These are phyloP conservation scores for Pterocarpus santalinus DNA, from an alignment of 306 rosid species.

Conservation along the genomic window DNA sequence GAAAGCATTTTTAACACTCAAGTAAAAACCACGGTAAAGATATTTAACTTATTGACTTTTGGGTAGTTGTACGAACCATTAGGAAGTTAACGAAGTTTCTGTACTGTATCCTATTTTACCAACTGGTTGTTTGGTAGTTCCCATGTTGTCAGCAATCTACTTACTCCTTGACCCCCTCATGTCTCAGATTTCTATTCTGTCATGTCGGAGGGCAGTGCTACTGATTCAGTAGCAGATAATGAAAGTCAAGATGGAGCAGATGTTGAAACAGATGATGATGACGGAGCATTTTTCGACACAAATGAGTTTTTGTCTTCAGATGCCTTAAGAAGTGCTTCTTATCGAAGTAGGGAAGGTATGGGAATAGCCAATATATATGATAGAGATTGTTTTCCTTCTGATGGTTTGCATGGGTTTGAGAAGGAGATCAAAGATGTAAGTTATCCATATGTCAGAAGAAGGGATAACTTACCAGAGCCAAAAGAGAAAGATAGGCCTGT, in stretches of 20 bases:
- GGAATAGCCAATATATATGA: slow-evolving; percentile 70
- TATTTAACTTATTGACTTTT: not conserved
- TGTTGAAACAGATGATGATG: slow-evolving; percentile 91
- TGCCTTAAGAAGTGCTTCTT: slow-evolving; percentile 92
- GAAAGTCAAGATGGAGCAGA: slow-evolving; percentile 97
- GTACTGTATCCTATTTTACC: slow-evolving; percentile 3
- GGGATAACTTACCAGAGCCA: slow-evolving; percentile 94
- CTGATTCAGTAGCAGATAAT: slow-evolving; percentile 89
- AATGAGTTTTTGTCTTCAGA: slow-evolving; percentile 80
- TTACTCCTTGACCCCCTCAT: slow-evolving; percentile 46
- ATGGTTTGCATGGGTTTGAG: slow-evolving; percentile 67
- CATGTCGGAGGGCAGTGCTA: slow-evolving; percentile 92
- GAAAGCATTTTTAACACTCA: not conserved
- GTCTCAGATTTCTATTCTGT: slow-evolving; percentile 93
- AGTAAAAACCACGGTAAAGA: not conserved
- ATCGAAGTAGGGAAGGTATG: slow-evolving; percentile 79
- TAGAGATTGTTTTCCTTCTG: slow-evolving; percentile 71
- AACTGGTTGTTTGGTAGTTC: slow-evolving; percentile 23
- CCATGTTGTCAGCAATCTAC: slow-evolving; percentile 11
- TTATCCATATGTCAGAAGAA: slow-evolving; percentile 87
- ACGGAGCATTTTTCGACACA: slow-evolving; percentile 81
- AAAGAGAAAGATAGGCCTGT: slow-evolving; percentile 92
- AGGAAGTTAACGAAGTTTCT: slow-evolving; percentile 9
- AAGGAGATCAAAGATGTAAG: slow-evolving; percentile 66
- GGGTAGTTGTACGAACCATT: slow-evolving; percentile 36